Conservation (phyloP, 495 filamentous ascomycete species). For the Barbatosphaeria neglecta region DNA sequence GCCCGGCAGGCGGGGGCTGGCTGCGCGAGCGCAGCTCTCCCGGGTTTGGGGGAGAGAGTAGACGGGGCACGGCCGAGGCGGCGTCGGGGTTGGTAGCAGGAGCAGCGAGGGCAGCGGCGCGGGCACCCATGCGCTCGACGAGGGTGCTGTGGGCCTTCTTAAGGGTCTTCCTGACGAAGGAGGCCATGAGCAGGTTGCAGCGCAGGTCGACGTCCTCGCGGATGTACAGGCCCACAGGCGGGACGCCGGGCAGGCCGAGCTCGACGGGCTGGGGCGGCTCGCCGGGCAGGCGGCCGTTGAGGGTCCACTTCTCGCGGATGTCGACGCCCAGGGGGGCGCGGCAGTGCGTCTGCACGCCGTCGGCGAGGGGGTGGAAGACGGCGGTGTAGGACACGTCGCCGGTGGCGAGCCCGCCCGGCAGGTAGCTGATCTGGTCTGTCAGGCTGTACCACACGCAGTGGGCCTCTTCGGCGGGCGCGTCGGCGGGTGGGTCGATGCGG, state of each 20-base stretch:
- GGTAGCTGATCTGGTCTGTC: slow-evolving; percentile 59
- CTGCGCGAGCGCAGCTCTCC: not conserved
- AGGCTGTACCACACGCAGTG: slow-evolving; percentile 61
- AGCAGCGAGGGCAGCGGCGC: slow-evolving; percentile 26
- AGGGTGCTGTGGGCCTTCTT: slow-evolving; percentile 57
- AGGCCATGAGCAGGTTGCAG: slow-evolving; percentile 60
- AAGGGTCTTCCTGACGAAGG: slow-evolving; percentile 65
- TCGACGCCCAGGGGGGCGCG: slow-evolving; percentile 58
- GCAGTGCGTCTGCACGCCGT: slow-evolving; percentile 62
- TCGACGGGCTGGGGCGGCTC: slow-evolving; percentile 48
- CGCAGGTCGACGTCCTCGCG: slow-evolving; percentile 67
- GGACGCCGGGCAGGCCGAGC: slow-evolving; percentile 47
- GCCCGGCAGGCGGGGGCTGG: not conserved
- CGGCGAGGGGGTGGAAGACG: slow-evolving; percentile 58
- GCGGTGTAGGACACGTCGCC: slow-evolving; percentile 62
- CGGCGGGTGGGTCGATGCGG: slow-evolving; percentile 47
- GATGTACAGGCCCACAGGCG: slow-evolving; percentile 56
- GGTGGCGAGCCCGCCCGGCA: slow-evolving; percentile 53
- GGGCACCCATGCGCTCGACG: slow-evolving; percentile 52
- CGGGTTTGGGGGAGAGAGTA: too few species aligned
- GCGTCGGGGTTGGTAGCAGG: not conserved
- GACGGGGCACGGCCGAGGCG: too few species aligned
- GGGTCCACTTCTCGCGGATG: slow-evolving; percentile 57
- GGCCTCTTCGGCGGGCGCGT: slow-evolving; percentile 53
- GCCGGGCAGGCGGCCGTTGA: slow-evolving; percentile 51